Conservation (phyloP, 176 grass and related monocot genomes). For the Hyparrhenia diplandra region DNA sequence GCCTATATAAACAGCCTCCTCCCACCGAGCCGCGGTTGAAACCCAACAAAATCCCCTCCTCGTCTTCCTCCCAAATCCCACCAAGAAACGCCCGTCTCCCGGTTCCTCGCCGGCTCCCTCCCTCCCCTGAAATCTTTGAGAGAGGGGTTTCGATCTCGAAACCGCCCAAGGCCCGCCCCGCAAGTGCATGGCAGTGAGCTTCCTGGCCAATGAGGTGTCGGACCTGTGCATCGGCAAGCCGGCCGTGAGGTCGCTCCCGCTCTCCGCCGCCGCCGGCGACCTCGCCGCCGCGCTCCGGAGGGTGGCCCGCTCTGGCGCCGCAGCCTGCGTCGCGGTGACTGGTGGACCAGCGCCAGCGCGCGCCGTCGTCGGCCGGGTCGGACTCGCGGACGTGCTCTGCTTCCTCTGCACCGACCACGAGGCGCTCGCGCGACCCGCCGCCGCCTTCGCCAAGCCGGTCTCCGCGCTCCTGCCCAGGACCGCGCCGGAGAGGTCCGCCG, state of each 20-base stretch:
- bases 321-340: constrained; percentile 26
- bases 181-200: constrained; percentile 83
- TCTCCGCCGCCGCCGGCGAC: constrained; percentile 63
- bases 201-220: constrained; percentile 72
- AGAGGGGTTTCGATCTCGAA: constrained; percentile 47
- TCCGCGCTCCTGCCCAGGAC: constrained; percentile 56
- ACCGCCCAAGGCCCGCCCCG: constrained; percentile 39
- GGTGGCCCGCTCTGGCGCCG: constrained; percentile 27
- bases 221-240: constrained; percentile 99
- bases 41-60: not conserved
- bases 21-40: not conserved
- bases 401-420: constrained; percentile 54
- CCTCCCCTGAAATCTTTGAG: not conserved
- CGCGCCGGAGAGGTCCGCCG: constrained; percentile 30
- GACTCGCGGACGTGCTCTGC: constrained; percentile 70
- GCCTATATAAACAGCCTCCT: constrained; percentile 19
- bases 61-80: not conserved
- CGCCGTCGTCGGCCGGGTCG: constrained; percentile 37
- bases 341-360: constrained; percentile 16
- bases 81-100: constrained; percentile 9
- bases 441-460: constrained; percentile 39
- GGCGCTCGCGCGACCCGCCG: constrained; percentile 38
- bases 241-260: constrained; percentile 66
- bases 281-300: constrained; percentile 52
- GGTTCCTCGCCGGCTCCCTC: not conserved